Base-by-base conservation (phyloP, 345 rosid genomes). In the Ceriops decandra region DNA sequence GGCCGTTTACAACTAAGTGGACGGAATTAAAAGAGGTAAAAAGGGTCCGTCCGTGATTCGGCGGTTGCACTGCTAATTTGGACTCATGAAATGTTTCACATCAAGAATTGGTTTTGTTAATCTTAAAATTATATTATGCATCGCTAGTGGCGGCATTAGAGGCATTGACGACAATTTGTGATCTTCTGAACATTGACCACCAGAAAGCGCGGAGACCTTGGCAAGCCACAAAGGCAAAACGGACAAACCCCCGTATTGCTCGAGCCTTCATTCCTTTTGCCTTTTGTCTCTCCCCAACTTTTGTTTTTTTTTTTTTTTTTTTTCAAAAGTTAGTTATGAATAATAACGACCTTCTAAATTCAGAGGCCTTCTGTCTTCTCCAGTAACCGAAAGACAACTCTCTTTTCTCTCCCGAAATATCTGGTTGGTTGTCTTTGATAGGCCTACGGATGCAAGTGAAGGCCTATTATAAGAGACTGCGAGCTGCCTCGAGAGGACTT, bases 191-290 rank as follows among this genome's bases (percentile, higher is more conserved):
- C 49, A 42, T 42, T 42, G 49, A 36, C 35, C 47, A 32, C 15
- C 62, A 33, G 5, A 7, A 61, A n/a, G 68, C 2, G 49, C 78
- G 80, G 17, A 11, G 67, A 68, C 33, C 20, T 75, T 60, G 83
- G 80, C 3, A 21, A 68, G 63, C 84, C 86, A 73, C 82, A 68
- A 16, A 68, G 21, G 28, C 52, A 52, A 72, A 76, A 71, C 84
- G 33, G 72, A 65, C 68, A 46, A 52, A 52, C 46, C 5, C 17
- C 73, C 72, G 63, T 28, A 38, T 47, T 38, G 30, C 42, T 56
- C 56, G 74, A 38, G 30, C 30, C 46, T 62, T 20, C 53, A n/a
- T 56, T 70, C 16, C 52, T 62, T 62, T 60, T 13, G 16, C 47
- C 0, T 42, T 11, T 42, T 11, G 47, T 42, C 17, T 42, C 47